Evolutionary conservation across 768 basidiomycete species (phyloP).

Genomic region (Pulveroboletus sp.): DNA sequence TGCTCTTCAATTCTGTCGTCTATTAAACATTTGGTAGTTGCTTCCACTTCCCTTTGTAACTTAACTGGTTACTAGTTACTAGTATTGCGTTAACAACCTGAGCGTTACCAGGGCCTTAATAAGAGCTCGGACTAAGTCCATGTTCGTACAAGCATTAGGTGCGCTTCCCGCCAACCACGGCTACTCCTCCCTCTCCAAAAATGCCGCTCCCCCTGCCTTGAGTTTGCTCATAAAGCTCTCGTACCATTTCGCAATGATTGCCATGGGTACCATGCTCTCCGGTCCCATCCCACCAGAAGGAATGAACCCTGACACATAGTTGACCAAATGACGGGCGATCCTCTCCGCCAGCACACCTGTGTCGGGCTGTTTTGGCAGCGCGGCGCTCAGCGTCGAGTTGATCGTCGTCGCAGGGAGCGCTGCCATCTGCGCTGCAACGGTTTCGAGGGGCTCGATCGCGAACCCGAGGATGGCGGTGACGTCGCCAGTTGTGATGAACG

Average conservation of each 20-base stretch:
- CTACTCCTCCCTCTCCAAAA: slow-evolving; percentile 47
- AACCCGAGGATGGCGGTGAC: slow-evolving; percentile 78
- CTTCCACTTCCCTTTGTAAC: too few relatives aligned
- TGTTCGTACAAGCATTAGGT: too few relatives aligned
- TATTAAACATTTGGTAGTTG: too few relatives aligned
- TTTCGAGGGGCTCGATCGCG: slow-evolving; percentile 69
- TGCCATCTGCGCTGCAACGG: slow-evolving; percentile 59
- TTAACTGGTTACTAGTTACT: too few relatives aligned
- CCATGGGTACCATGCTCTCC: slow-evolving; percentile 60
- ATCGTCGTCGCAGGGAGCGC: slow-evolving; percentile 35
- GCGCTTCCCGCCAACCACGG: too few relatives aligned
- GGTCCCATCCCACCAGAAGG: slow-evolving; percentile 42
- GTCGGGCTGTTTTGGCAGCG: slow-evolving; percentile 10
- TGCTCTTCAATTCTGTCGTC: too few relatives aligned
- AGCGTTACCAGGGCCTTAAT: too few relatives aligned
- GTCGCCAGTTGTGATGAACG: slow-evolving; percentile 37
- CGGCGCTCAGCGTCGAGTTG: slow-evolving; percentile 24
- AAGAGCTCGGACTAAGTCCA: too few relatives aligned
- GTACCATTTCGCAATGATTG: slow-evolving; percentile 66
- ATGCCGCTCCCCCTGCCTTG: slow-evolving; percentile 54
- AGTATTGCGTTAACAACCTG: too few relatives aligned
- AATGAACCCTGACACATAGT: slow-evolving; percentile 69
- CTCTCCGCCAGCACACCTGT: slow-evolving; percentile 21
- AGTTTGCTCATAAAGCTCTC: slow-evolving; percentile 63
- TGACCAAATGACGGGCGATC: slow-evolving; percentile 66